Base-by-base conservation (phyloP, 768 basidiomycete genomes). In the Floccularia luteovirens region DNA sequence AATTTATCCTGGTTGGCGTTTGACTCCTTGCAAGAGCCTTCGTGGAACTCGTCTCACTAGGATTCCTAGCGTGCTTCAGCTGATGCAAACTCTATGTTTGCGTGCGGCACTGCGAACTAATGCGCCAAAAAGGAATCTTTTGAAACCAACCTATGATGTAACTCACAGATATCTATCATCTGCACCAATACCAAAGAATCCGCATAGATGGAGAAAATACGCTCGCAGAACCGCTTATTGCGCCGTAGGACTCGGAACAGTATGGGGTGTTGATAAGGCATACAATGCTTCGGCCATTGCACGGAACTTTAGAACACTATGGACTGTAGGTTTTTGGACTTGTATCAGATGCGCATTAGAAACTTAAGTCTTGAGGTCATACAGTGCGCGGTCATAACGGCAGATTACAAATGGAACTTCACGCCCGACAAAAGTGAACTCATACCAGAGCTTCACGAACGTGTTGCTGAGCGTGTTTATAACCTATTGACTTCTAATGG, bases 321-420 rank as follows among this genome's bases (percentile, higher is more conserved):
- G 65, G 61, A 69, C 74, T 13, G 73, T 73, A 43, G 38, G 69
- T 59, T 3, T 14, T 5, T 22, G 36, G 6, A 40, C 19, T 36
- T 3, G 7, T 11, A 16, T 23, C 23, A 8, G 17, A 14, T 31
- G 17, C 23, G 20, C 30, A 14, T 28, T 14, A 28, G 8, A 28
- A 28, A 32, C 16, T 24, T 23, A 6, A 16, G 13, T 24, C 11
- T 23, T 10, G 8, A 34, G 19, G 20, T 36, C 10, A 24, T 20
- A 20, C 38, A 85, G 82, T 87, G 84, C 47, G 67, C 75, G 8
- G 53, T 77, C 43, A 82, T 89, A 34, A 82, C 83, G 4, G 45
- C 78, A 42, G 84, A 89, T 64, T 94, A 92, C 66, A 96, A 97
- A 54, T 57, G 84, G 37, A 92, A 93, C 61, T 96, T 94, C 49